Conservation (phyloP, 805 yeast species). For the Cyberlindnera xylosilytica region DNA sequence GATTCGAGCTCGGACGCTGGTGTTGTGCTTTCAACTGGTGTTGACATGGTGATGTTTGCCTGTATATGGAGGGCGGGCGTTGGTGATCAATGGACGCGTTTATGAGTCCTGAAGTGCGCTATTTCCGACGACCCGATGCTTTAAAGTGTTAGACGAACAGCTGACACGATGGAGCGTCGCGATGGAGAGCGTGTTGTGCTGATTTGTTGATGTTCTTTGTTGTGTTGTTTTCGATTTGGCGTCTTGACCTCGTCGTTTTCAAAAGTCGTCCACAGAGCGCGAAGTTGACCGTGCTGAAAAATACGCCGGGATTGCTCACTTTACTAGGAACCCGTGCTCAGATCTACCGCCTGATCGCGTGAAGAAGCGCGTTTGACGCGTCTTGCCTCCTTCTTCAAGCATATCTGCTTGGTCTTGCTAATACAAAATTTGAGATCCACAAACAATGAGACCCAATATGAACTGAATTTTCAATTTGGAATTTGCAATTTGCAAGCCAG, state of each 20-base stretch:
- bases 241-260: slow-evolving; percentile 1
- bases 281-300: slow-evolving; percentile 12
- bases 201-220: slow-evolving; percentile 1
- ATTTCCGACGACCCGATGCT: too few species aligned
- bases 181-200: neutral
- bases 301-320: slow-evolving; percentile 10
- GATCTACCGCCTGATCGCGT: neutral
- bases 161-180: neutral
- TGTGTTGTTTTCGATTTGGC: slow-evolving; percentile 2
- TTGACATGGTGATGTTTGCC: slow-evolving; percentile 4
- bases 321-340: neutral
- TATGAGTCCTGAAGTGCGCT: too few species aligned
- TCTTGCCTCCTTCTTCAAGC: neutral
- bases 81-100: neutral
- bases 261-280: neutral
- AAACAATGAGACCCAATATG: too few species aligned
- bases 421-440: neutral
- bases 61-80: neutral
- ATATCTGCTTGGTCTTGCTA: too few species aligned
- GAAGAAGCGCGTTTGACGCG: neutral
- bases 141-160: too few species aligned
- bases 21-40: slow-evolving; percentile 4
- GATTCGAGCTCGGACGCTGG: neutral
- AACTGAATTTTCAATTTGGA: too few species aligned
- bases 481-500: too few species aligned